These are phyloP conservation scores for Gracilariopsis chorda DNA, from an alignment of 23 red algal genomes.

Conservation along the genomic window DNA sequence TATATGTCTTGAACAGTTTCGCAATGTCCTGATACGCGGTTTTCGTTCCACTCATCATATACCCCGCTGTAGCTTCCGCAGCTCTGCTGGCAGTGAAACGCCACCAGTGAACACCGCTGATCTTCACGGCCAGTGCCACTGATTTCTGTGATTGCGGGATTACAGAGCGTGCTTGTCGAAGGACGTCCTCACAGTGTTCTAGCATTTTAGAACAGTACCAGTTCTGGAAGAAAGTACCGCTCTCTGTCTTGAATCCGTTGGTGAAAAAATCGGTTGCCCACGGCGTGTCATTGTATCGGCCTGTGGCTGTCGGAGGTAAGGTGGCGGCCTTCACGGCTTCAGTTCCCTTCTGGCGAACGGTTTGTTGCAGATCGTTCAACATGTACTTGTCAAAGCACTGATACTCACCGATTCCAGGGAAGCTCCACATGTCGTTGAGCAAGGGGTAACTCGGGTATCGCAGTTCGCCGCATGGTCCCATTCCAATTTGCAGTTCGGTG, in stretches of 20 bases:
- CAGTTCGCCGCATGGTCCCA: slow-evolving; percentile 87
- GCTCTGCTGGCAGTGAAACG: slow-evolving; percentile 54
- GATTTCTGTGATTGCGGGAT: background rate
- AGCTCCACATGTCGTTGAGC: slow-evolving; percentile 58
- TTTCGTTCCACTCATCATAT: slow-evolving; percentile 14
- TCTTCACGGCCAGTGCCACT: slow-evolving; percentile 65
- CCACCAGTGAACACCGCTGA: slow-evolving; percentile 90
- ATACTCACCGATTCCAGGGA: slow-evolving; percentile 89
- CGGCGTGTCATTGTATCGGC: slow-evolving; percentile 74
- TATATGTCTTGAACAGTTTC: slow-evolving; percentile 52
- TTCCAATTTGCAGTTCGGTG: slow-evolving; percentile 81
- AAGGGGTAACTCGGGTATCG: slow-evolving; percentile 85
- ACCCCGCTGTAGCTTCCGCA: slow-evolving; percentile 80
- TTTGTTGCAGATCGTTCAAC: background rate
- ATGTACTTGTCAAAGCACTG: slow-evolving; percentile 72
- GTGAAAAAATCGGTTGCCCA: slow-evolving; percentile 60
- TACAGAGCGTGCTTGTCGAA: background rate
- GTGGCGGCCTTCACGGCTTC: background rate
- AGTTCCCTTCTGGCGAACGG: slow-evolving; percentile 11
- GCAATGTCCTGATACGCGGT: slow-evolving; percentile 70
- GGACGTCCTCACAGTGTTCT: slow-evolving; percentile 52
- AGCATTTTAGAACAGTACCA: slow-evolving; percentile 78
- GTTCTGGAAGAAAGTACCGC: slow-evolving; percentile 68
- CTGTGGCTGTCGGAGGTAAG: slow-evolving; percentile 43
- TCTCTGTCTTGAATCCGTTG: slow-evolving; percentile 1